These are phyloP conservation scores for Dissophora globulifera DNA, from an alignment of 192 early-diverging fungal genomes.

Conservation along the genomic window DNA sequence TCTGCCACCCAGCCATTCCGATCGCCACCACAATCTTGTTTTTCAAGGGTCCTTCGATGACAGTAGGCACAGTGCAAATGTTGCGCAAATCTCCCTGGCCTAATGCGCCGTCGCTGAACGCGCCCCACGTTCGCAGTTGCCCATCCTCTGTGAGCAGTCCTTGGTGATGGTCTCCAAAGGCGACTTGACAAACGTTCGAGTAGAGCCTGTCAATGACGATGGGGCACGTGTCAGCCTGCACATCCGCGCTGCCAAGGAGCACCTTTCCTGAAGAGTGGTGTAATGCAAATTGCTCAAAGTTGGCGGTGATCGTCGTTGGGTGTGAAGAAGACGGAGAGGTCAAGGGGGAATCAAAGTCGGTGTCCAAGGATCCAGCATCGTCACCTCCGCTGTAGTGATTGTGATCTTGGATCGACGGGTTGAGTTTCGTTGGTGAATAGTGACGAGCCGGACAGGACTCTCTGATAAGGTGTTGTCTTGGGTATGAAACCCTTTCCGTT, in stretches of 20 bases:
- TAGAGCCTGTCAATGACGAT: constrained; percentile 18
- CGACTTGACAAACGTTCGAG: constrained; percentile 28
- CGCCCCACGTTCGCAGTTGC: constrained; percentile 32
- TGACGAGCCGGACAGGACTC: too few species aligned
- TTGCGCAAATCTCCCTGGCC: constrained; percentile 27
- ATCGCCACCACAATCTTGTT: constrained; percentile 35
- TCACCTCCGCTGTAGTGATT: too few species aligned
- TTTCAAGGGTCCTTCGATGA: constrained; percentile 33
- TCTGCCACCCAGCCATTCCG: constrained; percentile 42
- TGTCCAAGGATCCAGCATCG: too few species aligned
- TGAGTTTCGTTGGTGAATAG: too few species aligned
- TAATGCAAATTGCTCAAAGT: constrained; percentile 22
- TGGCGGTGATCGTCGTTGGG: constrained; percentile 29
- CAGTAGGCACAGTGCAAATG: constrained; percentile 20
- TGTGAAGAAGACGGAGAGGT: constrained; percentile 1
- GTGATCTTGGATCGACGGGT: too few species aligned
- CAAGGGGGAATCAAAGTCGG: too few species aligned
- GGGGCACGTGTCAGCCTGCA: constrained; percentile 11
- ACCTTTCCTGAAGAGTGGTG: constrained; percentile 45
- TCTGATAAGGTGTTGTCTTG: too few species aligned
- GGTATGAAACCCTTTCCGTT: too few species aligned
- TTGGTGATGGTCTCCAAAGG: constrained; percentile 44
- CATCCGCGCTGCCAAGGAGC: constrained; percentile 19
- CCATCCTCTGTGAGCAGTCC: constrained; percentile 43
- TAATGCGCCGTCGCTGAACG: constrained; percentile 28